Conservation (phyloP, 2,329 filamentous ascomycete genomes). For the Chaetomiaceae sp. region DNA sequence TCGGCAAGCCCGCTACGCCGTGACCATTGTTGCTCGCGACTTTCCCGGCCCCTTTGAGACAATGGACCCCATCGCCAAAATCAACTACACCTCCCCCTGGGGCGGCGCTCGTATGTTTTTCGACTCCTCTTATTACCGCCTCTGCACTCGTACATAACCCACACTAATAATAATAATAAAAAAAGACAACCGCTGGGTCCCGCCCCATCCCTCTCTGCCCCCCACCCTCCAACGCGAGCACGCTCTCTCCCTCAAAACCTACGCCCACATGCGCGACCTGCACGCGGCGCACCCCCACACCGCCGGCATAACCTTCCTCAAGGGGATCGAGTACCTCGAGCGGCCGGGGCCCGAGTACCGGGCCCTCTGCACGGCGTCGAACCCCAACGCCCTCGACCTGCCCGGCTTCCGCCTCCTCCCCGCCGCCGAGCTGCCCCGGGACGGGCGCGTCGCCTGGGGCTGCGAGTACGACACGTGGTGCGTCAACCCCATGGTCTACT, state of each 20-base stretch:
- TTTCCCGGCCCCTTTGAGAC: constrained; percentile 46
- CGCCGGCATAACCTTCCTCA: constrained; percentile 46
- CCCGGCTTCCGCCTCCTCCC: constrained; percentile 37
- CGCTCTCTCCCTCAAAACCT: constrained; percentile 40
- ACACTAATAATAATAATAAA: neutral
- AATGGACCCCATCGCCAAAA: constrained; percentile 36
- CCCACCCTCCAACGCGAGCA: constrained; percentile 38
- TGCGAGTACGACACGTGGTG: constrained; percentile 53
- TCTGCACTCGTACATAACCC: neutral
- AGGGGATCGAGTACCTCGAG: constrained; percentile 51
- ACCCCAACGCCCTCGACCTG: constrained; percentile 32
- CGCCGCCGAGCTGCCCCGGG: constrained; percentile 41
- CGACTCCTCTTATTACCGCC: too few relatives aligned
- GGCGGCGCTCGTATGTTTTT: constrained; percentile 41
- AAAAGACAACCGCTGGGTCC: constrained; percentile 47
- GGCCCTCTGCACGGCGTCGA: constrained; percentile 31
- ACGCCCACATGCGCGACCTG: constrained; percentile 38
- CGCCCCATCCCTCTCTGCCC: constrained; percentile 32
- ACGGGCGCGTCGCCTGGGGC: constrained; percentile 39
- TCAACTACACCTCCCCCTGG: constrained; percentile 56
- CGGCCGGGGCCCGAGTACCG: constrained; percentile 39
- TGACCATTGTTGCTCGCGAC: constrained; percentile 44
- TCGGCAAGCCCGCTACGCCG: constrained; percentile 37
- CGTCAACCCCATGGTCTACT: constrained; percentile 52
- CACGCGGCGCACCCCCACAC: constrained; percentile 30